phyloP scores from a whole-genome alignment of 2,329 filamentous ascomycete genomes.

The Aspergillus novoparasiticus region DNA sequence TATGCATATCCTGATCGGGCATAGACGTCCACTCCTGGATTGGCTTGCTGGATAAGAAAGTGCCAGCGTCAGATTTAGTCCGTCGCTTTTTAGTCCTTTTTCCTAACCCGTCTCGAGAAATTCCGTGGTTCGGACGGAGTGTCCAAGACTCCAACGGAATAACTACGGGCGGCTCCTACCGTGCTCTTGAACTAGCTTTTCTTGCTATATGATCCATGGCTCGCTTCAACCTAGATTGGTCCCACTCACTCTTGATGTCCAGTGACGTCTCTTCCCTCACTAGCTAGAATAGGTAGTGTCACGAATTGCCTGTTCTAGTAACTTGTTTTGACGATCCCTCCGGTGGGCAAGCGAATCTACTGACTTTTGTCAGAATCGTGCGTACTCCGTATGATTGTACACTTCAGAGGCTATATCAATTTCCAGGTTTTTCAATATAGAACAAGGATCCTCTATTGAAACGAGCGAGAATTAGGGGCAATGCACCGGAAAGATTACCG shows the following conservation, averaged over 20 bases:
- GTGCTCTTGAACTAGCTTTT: background rate
- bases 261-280: background rate
- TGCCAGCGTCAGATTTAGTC: background rate
- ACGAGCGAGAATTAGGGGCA: background rate
- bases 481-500: background rate
- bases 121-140: conserved; percentile 4
- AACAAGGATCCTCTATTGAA: background rate
- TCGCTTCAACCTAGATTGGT: background rate
- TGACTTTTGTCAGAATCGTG: background rate
- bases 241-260: background rate
- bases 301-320: background rate
- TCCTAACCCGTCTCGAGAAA: background rate
- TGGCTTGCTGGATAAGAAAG: conserved; percentile 1
- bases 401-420: background rate
- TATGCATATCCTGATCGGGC: background rate
- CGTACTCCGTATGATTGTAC: background rate
- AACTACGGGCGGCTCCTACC: conserved; percentile 7
- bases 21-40: background rate
- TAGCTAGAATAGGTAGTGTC: background rate
- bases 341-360: background rate
- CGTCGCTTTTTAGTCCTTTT: background rate
- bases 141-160: background rate
- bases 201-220: background rate
- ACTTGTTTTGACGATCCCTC: background rate
- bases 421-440: background rate